Base-by-base conservation (phyloP, 345 rosid genomes). In the Eucalyptus grandis region DNA sequence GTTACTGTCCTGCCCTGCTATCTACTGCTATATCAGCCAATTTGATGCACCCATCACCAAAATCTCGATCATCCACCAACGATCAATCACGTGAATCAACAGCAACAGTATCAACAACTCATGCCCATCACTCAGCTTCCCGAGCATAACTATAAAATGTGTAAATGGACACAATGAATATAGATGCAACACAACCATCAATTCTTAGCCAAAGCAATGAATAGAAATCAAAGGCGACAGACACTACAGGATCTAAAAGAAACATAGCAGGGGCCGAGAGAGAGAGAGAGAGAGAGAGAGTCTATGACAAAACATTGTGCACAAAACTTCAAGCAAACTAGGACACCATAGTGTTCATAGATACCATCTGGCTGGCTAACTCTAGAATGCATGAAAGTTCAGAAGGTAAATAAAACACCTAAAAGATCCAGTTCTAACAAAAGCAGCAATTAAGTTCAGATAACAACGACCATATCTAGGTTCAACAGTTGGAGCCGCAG, bases 51-150 rank as follows among this genome's bases (percentile, higher is more conserved):
- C 58, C 85, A 86, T 49, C 88, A 89, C 44, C 90, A 62, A 86
- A 65, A 89, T 89, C 90, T 54, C 58, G 81, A 89, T 86, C 90
- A 83, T 89, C 90, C 90, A 86, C 56, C 88, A 86, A 86, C 72
- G 88, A 88, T 58, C 86, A 46, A 86, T 77, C 50, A 60, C 49
- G 30, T 21, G 62, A 87, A 89, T 77, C 50, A 65, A 69, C 90
- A 85, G 90, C 90, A 82, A 89, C 88, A 83, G 67, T 89, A 89
- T 89, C 90, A 89, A 89, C 90, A 89, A 31, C 65, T 65, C 90
- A 89, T 49, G 81, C 86, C 85, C 83, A 89, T 89, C 90, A 86
- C 27, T 88, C 88, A 54, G 88, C 88, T 86, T 83, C 90, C 47
- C 87, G 65, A 86, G 69, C 88, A 89, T 86, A 46, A 86, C 90